Base-by-base conservation (phyloP, 768 basidiomycete genomes). In the Tulasnella sp. region DNA sequence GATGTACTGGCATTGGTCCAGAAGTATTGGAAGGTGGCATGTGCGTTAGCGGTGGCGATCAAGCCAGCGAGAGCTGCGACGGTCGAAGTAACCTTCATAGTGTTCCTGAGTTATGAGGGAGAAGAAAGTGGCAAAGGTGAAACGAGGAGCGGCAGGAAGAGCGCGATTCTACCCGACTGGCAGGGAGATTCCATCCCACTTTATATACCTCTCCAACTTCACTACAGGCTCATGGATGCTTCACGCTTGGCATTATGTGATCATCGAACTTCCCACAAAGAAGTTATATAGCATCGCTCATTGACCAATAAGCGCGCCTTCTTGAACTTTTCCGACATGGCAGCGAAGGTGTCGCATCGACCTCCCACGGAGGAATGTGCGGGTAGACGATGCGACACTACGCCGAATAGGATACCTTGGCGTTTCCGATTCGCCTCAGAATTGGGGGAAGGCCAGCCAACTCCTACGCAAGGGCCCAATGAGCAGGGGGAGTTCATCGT, bases 11-110 rank as follows among this genome's bases (percentile, higher is more conserved):
- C 87, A 77, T 89, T 88, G 28, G 41, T 1, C 89, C 90, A 90
- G 75, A 90, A 82, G 81, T 90, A 86, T 83, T 90, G 89, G 86
- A 88, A 90, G 9, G 89, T 90, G 44, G 89, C 88, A 83, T 90
- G 89, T 9, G 89, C 89, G 34, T 87, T 86, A 73, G 86, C 77
- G n/a, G 80, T 28, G n/a, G 72, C 58, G n/a, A 79, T 46, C 42
- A 80, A 75, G 72, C 72, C 44, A 40, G 79, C 79, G 0, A 73
- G n/a, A 74, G 79, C 72, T n/a, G 72, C n/a, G 37, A 72, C 4
- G 41, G 28, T 34, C 18, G 72, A 34, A 74, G 64, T 69, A 9
- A 80, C 44, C 74, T 50, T 80, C 69, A 48, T 80, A 44, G 1
- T 34, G 74, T 69, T 69, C 31, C 18, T 5, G 64, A 69, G 6